Evolutionary conservation across 306 rosid genomes (phyloP).

Genomic region (Vigna angularis): DNA sequence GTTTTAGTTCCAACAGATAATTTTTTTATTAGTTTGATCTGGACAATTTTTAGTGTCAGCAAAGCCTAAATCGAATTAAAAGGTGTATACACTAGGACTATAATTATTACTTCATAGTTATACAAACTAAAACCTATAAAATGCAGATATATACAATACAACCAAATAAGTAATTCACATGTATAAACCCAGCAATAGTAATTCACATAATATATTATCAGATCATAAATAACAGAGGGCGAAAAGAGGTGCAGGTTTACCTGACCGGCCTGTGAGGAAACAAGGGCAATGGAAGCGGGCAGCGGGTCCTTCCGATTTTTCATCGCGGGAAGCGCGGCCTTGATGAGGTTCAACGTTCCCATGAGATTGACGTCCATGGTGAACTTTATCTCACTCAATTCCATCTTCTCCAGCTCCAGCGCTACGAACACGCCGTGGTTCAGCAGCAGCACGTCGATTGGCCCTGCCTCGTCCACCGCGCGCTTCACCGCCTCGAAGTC

Average conservation of each 20-base stretch:
- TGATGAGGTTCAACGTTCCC: constrained; percentile 78
- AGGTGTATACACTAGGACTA: too few species aligned
- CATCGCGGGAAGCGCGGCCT: constrained; percentile 83
- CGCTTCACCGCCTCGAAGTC: constrained; percentile 66
- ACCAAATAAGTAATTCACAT: too few species aligned
- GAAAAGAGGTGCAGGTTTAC: constrained; percentile 36
- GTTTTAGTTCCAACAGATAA: too few species aligned
- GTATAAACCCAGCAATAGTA: too few species aligned
- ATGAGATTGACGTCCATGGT: constrained; percentile 83
- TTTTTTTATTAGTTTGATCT: too few species aligned
- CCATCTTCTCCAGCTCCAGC: constrained; percentile 76
- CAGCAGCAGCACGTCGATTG: constrained; percentile 73
- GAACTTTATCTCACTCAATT: constrained; percentile 75
- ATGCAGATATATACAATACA: too few species aligned
- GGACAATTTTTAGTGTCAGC: too few species aligned
- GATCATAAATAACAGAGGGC: not conserved
- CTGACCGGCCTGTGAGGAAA: constrained; percentile 98
- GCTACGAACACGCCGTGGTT: constrained; percentile 84
- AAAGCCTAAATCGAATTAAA: too few species aligned
- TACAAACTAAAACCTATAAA: too few species aligned
- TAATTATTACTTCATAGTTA: too few species aligned
- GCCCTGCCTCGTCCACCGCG: constrained; percentile 76
- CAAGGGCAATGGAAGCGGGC: constrained; percentile 78
- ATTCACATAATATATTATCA: too few species aligned
- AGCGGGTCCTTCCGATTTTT: constrained; percentile 59